Conservation (phyloP, 2,329 filamentous ascomycete genomes). For the Verticillium klebahnii region DNA sequence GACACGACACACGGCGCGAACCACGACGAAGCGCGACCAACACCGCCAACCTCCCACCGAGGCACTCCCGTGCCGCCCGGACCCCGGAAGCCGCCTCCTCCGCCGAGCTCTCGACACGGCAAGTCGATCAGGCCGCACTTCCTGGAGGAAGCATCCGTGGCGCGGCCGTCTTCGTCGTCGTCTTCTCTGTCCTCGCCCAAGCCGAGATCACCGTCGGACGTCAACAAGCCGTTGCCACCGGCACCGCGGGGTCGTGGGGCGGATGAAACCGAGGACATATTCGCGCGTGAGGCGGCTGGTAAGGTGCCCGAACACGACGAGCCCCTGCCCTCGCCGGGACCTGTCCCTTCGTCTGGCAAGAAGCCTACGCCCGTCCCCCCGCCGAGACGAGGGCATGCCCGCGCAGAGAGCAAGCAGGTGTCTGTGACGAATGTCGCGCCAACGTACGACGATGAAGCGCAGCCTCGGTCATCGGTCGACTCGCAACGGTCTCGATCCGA, state of each 20-base stretch:
- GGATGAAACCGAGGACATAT: constrained; percentile 45
- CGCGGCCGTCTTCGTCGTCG: constrained; percentile 12
- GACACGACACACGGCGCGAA: neutral
- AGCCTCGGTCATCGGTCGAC: constrained; percentile 45
- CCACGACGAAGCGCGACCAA: neutral
- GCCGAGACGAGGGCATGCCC: constrained; percentile 41
- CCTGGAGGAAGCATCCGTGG: constrained; percentile 26
- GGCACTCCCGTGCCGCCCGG: constrained; percentile 14
- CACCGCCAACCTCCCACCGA: neutral
- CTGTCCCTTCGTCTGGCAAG: constrained; percentile 28
- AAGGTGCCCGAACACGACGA: constrained; percentile 41
- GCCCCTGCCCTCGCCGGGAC: constrained; percentile 33
- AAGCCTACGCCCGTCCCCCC: constrained; percentile 47
- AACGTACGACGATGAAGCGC: constrained; percentile 29
- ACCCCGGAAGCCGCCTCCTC: constrained; percentile 59
- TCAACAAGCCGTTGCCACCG: constrained; percentile 60
- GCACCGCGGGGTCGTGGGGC: constrained; percentile 40
- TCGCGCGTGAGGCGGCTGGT: constrained; percentile 49
- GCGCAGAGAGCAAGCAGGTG: constrained; percentile 36
- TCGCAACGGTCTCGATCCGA: constrained; percentile 42
- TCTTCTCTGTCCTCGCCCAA: constrained; percentile 17
- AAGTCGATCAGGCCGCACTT: constrained; percentile 59
- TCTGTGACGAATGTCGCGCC: constrained; percentile 2
- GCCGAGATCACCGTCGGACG: constrained; percentile 38
- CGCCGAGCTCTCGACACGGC: constrained; percentile 70